Conservation (phyloP, 1,139 yeast species). For the Taiozyma sp. region DNA sequence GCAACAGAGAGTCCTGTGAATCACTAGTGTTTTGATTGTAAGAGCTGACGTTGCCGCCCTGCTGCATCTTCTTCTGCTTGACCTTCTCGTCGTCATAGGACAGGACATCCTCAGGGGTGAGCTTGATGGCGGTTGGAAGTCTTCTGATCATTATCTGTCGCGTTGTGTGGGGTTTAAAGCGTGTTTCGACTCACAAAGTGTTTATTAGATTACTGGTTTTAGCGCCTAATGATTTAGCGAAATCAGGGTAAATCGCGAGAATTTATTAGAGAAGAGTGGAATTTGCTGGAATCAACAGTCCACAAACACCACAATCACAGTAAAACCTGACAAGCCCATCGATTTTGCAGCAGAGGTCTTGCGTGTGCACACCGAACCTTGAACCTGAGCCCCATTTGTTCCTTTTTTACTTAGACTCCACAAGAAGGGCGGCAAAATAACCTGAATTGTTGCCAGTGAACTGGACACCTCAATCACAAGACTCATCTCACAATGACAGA, state of each 20-base stretch:
- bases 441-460: neutral
- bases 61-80: conserved; percentile 5
- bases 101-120: conserved; percentile 62
- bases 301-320: neutral
- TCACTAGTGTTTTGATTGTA: conserved; percentile 17
- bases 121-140: conserved; percentile 57
- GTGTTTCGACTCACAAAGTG: neutral
- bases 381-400: neutral
- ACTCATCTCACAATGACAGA: neutral
- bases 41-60: neutral
- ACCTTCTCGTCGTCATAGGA: conserved; percentile 48
- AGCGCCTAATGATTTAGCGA: neutral
- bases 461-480: neutral
- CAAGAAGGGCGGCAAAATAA: neutral
- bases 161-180: neutral
- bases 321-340: neutral
- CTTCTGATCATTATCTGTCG: conserved; percentile 47
- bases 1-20: conserved; percentile 9
- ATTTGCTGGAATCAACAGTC: neutral
- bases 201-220: neutral
- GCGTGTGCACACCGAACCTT: neutral
- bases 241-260: neutral
- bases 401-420: neutral
- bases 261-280: neutral
- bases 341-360: neutral